Evolutionary conservation across 2,329 filamentous ascomycete genomes (phyloP), one percentile per base, ranked within the genome.

Genomic region (Stachybotrys echinatus): DNA sequence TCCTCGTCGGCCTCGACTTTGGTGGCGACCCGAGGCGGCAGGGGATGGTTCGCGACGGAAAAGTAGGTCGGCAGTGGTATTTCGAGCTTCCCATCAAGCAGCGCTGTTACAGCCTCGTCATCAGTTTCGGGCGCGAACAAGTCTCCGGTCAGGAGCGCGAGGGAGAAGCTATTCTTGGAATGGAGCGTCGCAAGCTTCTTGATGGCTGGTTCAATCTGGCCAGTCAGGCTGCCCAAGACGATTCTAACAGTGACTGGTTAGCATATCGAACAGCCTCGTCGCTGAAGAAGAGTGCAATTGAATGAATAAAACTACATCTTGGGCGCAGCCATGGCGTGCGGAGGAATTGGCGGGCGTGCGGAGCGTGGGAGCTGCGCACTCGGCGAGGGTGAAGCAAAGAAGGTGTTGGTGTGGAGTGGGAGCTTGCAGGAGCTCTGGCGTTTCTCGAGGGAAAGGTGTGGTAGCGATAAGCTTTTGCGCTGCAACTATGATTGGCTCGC

Each of bases 31-130:
- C 74, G 71, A 3, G 75, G 68, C 0, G 94, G 94, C 6, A 99
- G 75, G n/a, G 85, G 72, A 44, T 77, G 77, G 37, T 75, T 84
- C 57, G 89, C 91, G 52, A 96, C 76, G 3, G 89, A 89, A 65
- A 97, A 99, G 71, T 99, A 99, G 8, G 88, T 95, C 2, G 92
- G 85, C 1, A 97, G 73, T 3, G 92, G 85, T 5, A 97, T 75
- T 20, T 75, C 64, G 48, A 95, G 84, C 12, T 80, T 75, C n/a
- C 90, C 90, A 22, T 80, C 70, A 1, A 97, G 69, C 4, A 99
- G 77, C 10, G 80, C 77, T 12, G 75, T 71, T 5, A 94, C 69
- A 10, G 70, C 65, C 12, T 81, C 75, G 39, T 84, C 75, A 48
- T 87, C 79, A 43, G 84, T 76, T 1, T 74, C 70, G 42, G 77